Evolutionary conservation across 495 filamentous ascomycete species (phyloP).

Genomic region (Paragyromitra xinjiangensis): DNA sequence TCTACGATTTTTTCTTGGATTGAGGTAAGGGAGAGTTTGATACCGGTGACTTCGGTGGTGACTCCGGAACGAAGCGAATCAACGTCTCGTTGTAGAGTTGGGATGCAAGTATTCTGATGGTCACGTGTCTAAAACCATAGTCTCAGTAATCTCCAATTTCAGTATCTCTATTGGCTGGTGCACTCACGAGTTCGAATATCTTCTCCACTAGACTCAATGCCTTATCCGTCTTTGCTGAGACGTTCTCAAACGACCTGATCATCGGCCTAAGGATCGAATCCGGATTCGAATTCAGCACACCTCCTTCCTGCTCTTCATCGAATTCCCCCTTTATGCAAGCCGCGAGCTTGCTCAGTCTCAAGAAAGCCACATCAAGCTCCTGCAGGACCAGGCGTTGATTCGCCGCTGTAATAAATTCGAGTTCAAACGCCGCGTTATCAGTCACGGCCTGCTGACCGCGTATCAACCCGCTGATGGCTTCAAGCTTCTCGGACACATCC

Average conservation of each 20-base stretch:
- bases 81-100: slow-evolving; percentile 32
- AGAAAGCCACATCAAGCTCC: slow-evolving; percentile 49
- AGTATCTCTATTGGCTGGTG: neutral
- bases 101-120: slow-evolving; percentile 28
- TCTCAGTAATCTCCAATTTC: neutral
- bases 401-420: slow-evolving; percentile 37
- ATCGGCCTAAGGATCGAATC: slow-evolving; percentile 47
- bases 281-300: slow-evolving; percentile 31
- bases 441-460: slow-evolving; percentile 28
- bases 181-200: slow-evolving; percentile 41
- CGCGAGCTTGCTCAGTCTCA: slow-evolving; percentile 43
- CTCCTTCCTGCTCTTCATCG: slow-evolving; percentile 43
- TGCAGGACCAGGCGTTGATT: slow-evolving; percentile 46
- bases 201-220: slow-evolving; percentile 32
- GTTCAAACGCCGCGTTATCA: slow-evolving; percentile 48
- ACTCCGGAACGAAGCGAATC: slow-evolving; percentile 38
- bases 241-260: slow-evolving; percentile 50
- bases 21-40: slow-evolving; percentile 15
- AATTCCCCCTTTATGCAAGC: slow-evolving; percentile 48
- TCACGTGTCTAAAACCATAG: slow-evolving; percentile 22
- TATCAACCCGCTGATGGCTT: slow-evolving; percentile 39
- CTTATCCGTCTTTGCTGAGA: slow-evolving; percentile 38
- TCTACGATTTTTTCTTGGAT: slow-evolving; percentile 28
- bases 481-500: slow-evolving; percentile 38
- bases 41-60: slow-evolving; percentile 10